Evolutionary conservation across 2,329 filamentous ascomycete genomes (phyloP).

Genomic region (Cordyceps cateniannulata): DNA sequence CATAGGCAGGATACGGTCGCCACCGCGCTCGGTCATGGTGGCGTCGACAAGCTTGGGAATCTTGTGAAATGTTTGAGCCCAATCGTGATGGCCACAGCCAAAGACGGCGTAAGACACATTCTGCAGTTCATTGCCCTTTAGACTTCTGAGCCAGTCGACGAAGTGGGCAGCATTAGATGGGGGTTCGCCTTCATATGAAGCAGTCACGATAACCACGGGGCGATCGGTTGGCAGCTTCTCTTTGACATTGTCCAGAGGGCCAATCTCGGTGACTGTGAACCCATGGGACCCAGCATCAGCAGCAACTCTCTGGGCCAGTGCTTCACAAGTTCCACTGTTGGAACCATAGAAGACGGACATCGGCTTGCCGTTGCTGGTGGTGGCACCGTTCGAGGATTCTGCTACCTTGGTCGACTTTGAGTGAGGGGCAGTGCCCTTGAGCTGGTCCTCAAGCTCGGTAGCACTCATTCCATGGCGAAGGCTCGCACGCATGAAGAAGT

Average conservation of each 20-base stretch:
- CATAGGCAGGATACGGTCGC: slow-evolving; percentile 32
- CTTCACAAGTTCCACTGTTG: slow-evolving; percentile 69
- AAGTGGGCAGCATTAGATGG: slow-evolving; percentile 67
- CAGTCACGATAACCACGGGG: slow-evolving; percentile 60
- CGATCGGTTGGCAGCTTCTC: slow-evolving; percentile 52
- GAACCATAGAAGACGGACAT: slow-evolving; percentile 68
- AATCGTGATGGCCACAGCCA: slow-evolving; percentile 56
- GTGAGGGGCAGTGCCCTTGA: slow-evolving; percentile 25
- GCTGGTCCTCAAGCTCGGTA: slow-evolving; percentile 38
- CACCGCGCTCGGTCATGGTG: slow-evolving; percentile 35
- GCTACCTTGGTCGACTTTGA: slow-evolving; percentile 16
- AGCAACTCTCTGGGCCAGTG: slow-evolving; percentile 57
- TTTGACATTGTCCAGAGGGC: slow-evolving; percentile 55
- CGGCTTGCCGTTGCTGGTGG: slow-evolving; percentile 28
- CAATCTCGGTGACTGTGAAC: slow-evolving; percentile 46
- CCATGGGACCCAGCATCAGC: slow-evolving; percentile 53
- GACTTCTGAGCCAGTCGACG: slow-evolving; percentile 55
- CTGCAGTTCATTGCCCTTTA: slow-evolving; percentile 44
- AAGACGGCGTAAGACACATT: slow-evolving; percentile 62
- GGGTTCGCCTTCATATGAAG: slow-evolving; percentile 69
- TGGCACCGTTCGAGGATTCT: neutral
- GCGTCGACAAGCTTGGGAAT: slow-evolving; percentile 58
- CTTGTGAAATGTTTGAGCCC: slow-evolving; percentile 57
- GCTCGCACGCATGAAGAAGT: slow-evolving; percentile 54
- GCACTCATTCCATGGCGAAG: slow-evolving; percentile 43